Percentiles rank a stretch among this genome's conserved stretches.
phyloP scores from a whole-genome alignment of 192 early-diverging fungal genomes.

The Paraglomus occultum region DNA sequence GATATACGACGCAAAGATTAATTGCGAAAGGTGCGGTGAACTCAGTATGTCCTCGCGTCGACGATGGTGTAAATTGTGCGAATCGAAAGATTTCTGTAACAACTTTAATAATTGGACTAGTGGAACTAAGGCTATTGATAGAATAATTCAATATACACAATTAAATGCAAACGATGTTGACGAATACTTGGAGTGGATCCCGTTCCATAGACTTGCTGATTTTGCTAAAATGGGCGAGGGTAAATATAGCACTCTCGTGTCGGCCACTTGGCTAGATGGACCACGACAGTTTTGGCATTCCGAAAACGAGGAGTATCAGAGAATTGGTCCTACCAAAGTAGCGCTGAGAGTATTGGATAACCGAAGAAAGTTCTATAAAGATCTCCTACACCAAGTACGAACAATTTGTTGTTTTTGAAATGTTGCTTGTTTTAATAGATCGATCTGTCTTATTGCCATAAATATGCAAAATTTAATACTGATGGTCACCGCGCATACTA shows the following conservation, averaged over 20 bases:
- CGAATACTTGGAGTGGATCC: conserved; percentile 26
- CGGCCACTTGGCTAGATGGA: conserved; percentile 16
- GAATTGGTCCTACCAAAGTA: neutral
- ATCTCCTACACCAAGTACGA: no score
- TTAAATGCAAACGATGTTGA: conserved; percentile 1
- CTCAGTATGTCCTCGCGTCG: no score
- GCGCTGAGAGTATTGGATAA: neutral
- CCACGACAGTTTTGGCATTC: neutral
- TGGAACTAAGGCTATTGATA: conserved; percentile 20
- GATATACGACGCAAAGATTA: no score
- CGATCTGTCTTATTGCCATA: no score
- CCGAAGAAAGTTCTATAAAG: no score
- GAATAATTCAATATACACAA: conserved; percentile 23
- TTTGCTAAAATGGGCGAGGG: neutral
- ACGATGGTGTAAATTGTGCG: conserved; percentile 22
- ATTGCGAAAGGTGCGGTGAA: no score
- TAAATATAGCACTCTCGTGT: conserved; percentile 11
- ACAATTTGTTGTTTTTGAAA: no score
- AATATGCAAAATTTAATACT: no score
- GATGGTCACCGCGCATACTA: no score
- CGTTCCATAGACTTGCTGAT: conserved; percentile 11
- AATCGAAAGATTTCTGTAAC: conserved; percentile 13
- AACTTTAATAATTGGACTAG: conserved; percentile 27
- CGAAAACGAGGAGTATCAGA: neutral
- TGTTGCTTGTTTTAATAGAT: no score